phyloP scores from a whole-genome alignment of 345 rosid genomes.

The Psidium guajava region DNA sequence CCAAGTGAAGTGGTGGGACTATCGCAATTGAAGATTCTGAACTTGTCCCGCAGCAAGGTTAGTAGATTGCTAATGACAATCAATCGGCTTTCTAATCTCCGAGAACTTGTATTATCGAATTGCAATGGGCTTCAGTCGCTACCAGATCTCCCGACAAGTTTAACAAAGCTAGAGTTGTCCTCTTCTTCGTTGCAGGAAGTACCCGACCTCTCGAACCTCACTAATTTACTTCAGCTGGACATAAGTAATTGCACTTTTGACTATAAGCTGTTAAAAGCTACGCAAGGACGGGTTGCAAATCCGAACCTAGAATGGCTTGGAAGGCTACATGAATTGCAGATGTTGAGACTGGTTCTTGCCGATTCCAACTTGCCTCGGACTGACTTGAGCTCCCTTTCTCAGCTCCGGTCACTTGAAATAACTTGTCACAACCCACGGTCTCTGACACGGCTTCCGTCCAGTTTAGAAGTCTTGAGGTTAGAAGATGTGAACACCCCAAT shows the following conservation, averaged over 20 bases:
- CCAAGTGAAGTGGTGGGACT: not conserved
- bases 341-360: not conserved
- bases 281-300: too few relatives aligned
- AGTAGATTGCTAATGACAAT: not conserved
- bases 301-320: not conserved
- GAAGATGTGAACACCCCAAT: not conserved
- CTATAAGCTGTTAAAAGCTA: accelerated
- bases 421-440: not conserved
- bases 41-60: accelerated
- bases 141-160: not conserved
- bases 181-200: not conserved
- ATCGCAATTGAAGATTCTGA: not conserved
- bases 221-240: accelerated
- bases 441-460: not conserved
- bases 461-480: accelerated
- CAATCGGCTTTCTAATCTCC: not conserved
- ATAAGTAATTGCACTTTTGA: not conserved
- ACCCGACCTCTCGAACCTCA: not conserved
- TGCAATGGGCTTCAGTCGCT: not conserved
- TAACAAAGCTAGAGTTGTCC: accelerated
- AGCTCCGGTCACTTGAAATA: not conserved
- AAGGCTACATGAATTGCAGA: not conserved
- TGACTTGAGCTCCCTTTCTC: not conserved
- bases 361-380: not conserved
- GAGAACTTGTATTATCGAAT: accelerated